Percentiles rank a stretch among this genome's conserved stretches.
Evolutionary conservation across 495 filamentous ascomycete species (phyloP).

Genomic region (Annulohypoxylon bovei): DNA sequence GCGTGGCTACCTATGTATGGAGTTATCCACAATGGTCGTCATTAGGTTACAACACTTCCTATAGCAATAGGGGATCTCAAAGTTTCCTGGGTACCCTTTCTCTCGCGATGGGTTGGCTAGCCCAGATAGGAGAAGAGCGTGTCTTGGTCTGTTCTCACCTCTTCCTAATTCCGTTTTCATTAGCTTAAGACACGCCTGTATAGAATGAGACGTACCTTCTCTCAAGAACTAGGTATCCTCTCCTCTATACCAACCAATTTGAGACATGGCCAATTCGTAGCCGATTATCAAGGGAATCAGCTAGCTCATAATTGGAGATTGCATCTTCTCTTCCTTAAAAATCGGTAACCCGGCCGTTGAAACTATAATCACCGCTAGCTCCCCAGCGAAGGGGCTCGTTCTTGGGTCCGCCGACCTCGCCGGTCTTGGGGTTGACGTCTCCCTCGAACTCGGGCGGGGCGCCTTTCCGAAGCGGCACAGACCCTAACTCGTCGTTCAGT

Average conservation of each 20-base stretch:
- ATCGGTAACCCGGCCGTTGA: conserved; percentile 94
- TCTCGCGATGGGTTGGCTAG: neutral
- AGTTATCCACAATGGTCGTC: too few relatives aligned
- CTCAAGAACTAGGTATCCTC: neutral
- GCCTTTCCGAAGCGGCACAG: conserved; percentile 57
- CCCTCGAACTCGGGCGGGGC: conserved; percentile 93
- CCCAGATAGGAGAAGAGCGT: neutral
- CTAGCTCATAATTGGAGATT: neutral
- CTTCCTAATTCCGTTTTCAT: neutral
- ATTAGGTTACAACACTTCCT: neutral
- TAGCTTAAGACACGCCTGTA: neutral
- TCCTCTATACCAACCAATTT: neutral
- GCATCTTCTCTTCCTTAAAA: conserved; percentile 65
- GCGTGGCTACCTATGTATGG: too few relatives aligned
- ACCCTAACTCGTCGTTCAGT: conserved; percentile 10
- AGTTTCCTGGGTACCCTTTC: neutral
- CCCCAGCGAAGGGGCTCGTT: conserved; percentile 97
- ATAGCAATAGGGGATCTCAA: too few relatives aligned
- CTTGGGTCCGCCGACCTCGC: conserved; percentile 97
- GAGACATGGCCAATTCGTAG: neutral
- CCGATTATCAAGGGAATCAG: neutral
- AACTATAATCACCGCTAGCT: conserved; percentile 85
- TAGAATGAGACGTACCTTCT: too few relatives aligned
- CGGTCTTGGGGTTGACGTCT: conserved; percentile 90
- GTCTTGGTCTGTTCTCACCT: neutral